Percentiles rank a stretch among this genome's conserved stretches.
Conservation (phyloP, 441 rosid genomes). For the Brassica balearica region DNA sequence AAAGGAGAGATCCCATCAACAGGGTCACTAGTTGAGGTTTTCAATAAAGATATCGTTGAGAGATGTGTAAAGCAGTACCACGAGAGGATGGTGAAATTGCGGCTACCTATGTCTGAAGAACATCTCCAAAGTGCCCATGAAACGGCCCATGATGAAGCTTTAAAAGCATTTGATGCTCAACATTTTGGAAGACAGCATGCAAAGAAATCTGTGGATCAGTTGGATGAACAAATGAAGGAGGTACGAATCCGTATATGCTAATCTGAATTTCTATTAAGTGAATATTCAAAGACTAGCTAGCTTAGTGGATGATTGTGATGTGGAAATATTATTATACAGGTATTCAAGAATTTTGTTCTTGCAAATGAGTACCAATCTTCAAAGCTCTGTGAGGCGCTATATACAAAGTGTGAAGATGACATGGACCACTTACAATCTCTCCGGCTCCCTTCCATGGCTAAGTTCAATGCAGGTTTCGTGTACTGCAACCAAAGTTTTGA, state of each 20-base stretch:
- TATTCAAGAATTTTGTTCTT: constrained; percentile 64
- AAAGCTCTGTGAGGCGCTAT: constrained; percentile 85
- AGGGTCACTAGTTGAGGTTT: constrained; percentile 96
- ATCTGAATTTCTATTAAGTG: not conserved
- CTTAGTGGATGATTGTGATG: constrained; percentile 28
- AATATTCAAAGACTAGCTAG: constrained; percentile 4
- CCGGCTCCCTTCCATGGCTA: constrained; percentile 98
- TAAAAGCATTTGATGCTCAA: constrained; percentile 79
- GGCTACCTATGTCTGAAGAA: constrained; percentile 71
- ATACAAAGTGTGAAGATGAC: constrained; percentile 85
- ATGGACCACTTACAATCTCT: constrained; percentile 99
- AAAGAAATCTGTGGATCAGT: constrained; percentile 74
- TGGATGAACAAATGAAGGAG: constrained; percentile 84
- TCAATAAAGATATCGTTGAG: constrained; percentile 91
- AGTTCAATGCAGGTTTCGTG: constrained; percentile 91
- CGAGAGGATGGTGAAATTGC: constrained; percentile 66
- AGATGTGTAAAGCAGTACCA: constrained; percentile 81
- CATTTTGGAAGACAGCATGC: constrained; percentile 98
- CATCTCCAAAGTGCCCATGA: constrained; percentile 73
- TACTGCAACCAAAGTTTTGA: constrained; percentile 94
- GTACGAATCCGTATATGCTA: constrained; percentile 47
- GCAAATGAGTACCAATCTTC: constrained; percentile 86
- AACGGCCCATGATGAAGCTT: constrained; percentile 60
- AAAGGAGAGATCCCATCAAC: constrained; percentile 99
- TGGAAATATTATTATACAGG: constrained; percentile 56